Conservation (phyloP, 192 early-diverging fungal species). For the Chytriomyces confervae region DNA sequence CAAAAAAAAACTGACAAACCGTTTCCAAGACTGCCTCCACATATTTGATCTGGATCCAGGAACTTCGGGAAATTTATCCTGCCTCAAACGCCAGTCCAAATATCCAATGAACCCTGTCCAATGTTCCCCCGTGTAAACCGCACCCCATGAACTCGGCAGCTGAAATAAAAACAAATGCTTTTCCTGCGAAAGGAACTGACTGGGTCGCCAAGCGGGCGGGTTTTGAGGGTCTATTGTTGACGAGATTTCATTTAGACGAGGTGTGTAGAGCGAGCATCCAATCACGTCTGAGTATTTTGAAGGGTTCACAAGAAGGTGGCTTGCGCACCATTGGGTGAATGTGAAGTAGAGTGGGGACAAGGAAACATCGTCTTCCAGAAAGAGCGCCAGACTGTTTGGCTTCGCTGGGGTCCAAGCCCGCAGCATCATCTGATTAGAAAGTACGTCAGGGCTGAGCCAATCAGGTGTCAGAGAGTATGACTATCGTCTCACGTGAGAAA, state of each 20-base stretch:
- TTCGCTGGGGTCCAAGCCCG: conserved; percentile 35
- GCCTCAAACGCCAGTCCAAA: conserved; percentile 5
- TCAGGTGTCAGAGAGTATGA: neutral
- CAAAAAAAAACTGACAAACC: conserved; percentile 12
- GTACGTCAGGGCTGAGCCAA: no score
- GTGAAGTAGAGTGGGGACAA: conserved; percentile 45
- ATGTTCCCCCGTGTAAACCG: conserved; percentile 27
- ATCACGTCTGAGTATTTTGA: neutral
- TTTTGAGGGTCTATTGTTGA: conserved; percentile 42
- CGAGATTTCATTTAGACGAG: conserved; percentile 40
- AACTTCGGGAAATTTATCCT: conserved; percentile 12
- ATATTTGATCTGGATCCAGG: conserved; percentile 35
- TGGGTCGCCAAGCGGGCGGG: conserved; percentile 31
- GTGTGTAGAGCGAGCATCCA: conserved; percentile 48
- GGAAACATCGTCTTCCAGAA: conserved; percentile 46
- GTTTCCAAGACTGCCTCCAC: conserved; percentile 48
- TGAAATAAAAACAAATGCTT: conserved; percentile 38
- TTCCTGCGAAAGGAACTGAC: neutral
- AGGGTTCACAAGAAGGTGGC: conserved; percentile 4
- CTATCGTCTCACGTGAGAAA: neutral
- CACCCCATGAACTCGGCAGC: conserved; percentile 51
- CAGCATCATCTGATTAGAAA: conserved; percentile 23
- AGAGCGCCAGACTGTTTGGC: conserved; percentile 25
- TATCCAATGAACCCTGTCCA: conserved; percentile 39
- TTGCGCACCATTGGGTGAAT: conserved; percentile 39